phyloP scores from a whole-genome alignment of 768 basidiomycete genomes.

The Clavulina sp. region DNA sequence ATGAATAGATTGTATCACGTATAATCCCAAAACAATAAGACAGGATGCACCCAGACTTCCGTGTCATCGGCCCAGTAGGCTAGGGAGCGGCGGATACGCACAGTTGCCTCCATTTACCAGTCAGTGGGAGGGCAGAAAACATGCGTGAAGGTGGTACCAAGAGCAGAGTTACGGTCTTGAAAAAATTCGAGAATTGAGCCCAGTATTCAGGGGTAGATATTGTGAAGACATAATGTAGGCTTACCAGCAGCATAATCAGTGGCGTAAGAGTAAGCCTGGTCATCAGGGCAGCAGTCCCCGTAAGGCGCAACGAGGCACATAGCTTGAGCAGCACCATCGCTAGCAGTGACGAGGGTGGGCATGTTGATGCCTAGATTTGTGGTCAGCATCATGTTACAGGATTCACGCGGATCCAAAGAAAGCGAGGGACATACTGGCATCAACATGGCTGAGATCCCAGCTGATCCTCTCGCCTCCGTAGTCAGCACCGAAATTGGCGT shows the following conservation, averaged over 20 bases:
- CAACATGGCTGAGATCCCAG: constrained; percentile 3
- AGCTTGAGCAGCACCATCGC: neutral
- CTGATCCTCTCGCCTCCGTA: constrained; percentile 4
- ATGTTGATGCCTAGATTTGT: neutral
- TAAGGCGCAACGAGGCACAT: neutral
- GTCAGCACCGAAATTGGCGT: constrained; percentile 1
- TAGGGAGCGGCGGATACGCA: too few species aligned
- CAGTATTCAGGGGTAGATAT: too few species aligned
- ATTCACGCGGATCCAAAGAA: too few species aligned
- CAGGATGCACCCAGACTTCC: too few species aligned
- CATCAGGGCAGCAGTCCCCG: constrained; percentile 1
- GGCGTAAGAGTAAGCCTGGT: constrained; percentile 4
- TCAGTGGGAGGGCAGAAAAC: constrained; percentile 7
- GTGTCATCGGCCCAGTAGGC: too few species aligned
- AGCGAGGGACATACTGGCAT: too few species aligned
- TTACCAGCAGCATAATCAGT: constrained; percentile 4
- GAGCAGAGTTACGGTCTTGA: constrained; percentile 5
- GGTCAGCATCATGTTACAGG: too few species aligned
- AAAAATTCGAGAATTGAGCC: too few species aligned
- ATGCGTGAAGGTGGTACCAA: constrained; percentile 2
- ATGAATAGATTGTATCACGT: too few species aligned
- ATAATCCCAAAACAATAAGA: too few species aligned
- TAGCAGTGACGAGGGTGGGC: neutral
- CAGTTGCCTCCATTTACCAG: too few species aligned
- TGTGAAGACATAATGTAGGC: too few species aligned